Percentiles rank a stretch among this genome's conserved stretches.
phyloP scores from a whole-genome alignment of 2,329 filamentous ascomycete species.

The Emmonsiellopsis sp. region DNA sequence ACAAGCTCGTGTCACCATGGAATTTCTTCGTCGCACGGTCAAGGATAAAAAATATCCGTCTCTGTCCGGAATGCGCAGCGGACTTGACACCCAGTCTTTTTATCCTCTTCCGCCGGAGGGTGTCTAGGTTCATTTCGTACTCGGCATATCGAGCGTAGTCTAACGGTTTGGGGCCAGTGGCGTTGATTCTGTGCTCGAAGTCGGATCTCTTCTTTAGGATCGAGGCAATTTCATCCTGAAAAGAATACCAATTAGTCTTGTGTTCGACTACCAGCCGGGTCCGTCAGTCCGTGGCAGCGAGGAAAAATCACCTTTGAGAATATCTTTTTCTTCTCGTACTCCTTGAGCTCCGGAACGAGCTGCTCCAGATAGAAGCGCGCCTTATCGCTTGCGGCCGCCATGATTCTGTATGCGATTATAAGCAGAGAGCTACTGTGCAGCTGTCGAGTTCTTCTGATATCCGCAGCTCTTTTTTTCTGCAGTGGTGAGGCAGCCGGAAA shows the following conservation, averaged over 20 bases:
- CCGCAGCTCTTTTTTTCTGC: no score
- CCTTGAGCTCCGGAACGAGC: slow-evolving; percentile 80
- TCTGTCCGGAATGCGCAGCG: slow-evolving; percentile 62
- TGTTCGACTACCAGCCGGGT: not conserved
- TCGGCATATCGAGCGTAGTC: slow-evolving; percentile 80
- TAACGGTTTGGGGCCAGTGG: slow-evolving; percentile 62
- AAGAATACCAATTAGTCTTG: slow-evolving; percentile 1
- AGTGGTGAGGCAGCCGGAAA: not conserved
- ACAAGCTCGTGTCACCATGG: slow-evolving; percentile 68
- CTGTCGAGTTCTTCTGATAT: not conserved
- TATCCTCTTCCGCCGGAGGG: slow-evolving; percentile 71
- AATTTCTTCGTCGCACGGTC: slow-evolving; percentile 80
- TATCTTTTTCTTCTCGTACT: slow-evolving; percentile 84
- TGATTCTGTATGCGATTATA: slow-evolving; percentile 25
- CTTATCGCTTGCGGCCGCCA: slow-evolving; percentile 84
- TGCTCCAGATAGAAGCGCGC: slow-evolving; percentile 92
- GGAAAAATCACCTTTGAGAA: slow-evolving; percentile 58
- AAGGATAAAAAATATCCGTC: slow-evolving; percentile 79
- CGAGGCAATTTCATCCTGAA: slow-evolving; percentile 74
- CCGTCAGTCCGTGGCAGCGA: not conserved
- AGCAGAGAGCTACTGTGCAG: not conserved
- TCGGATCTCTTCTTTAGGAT: slow-evolving; percentile 86
- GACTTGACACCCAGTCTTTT: slow-evolving; percentile 68
- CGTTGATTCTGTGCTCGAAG: slow-evolving; percentile 84
- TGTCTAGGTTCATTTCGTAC: slow-evolving; percentile 59